Evolutionary conservation across 148 eudicot species (phyloP).

Genomic region (Drosera capensis): DNA sequence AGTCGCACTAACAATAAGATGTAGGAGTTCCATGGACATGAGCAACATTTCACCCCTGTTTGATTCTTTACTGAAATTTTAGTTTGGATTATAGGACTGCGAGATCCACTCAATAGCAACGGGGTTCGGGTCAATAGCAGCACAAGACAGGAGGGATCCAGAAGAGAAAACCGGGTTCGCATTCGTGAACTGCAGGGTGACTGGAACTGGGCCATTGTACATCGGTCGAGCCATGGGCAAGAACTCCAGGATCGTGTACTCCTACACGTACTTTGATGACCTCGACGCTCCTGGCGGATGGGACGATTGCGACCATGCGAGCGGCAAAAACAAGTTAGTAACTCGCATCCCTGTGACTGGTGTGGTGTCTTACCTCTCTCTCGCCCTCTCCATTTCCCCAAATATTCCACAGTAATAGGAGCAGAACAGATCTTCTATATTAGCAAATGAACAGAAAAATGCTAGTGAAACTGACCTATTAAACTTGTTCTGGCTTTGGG

Average conservation of each 20-base stretch:
- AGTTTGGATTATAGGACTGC: no score
- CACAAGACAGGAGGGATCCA: conserved; percentile 46
- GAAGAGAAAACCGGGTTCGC: conserved; percentile 84
- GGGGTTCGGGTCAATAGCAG: conserved; percentile 88
- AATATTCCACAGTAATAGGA: no score
- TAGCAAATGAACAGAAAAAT: not conserved
- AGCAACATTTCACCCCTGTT: no score
- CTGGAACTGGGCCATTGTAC: conserved; percentile 75
- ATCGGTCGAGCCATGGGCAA: conserved; percentile 98
- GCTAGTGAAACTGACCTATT: not conserved
- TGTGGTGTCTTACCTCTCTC: not conserved
- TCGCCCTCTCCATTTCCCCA: not conserved
- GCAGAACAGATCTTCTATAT: no score
- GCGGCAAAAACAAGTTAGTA: conserved; percentile 62
- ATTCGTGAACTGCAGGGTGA: conserved; percentile 64
- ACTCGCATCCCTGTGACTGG: no score
- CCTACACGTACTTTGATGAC: conserved; percentile 75
- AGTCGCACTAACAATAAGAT: no score
- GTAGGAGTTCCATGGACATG: no score
- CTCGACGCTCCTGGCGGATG: conserved; percentile 86
- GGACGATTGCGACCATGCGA: conserved; percentile 77
- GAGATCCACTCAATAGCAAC: conserved; percentile 81
- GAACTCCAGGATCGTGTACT: conserved; percentile 74
- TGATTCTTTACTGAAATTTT: no score
- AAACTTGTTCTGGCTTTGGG: not conserved